Base-by-base conservation (phyloP, 345 rosid genomes). In the Brassica carinata region DNA sequence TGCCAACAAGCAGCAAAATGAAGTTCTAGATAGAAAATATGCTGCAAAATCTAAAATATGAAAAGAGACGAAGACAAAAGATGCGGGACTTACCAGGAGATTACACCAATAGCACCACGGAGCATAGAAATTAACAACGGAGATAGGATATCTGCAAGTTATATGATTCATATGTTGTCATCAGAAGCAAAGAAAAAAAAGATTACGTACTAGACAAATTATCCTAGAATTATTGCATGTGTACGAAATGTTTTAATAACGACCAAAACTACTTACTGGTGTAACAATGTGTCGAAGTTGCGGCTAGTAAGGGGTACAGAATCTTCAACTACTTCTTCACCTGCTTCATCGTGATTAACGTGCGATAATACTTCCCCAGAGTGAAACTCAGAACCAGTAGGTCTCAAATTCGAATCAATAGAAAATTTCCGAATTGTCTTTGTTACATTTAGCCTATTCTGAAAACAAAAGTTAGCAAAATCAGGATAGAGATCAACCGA, bases 21-120 rank as follows among this genome's bases (percentile, higher is more conserved):
- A 17, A 31, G 58, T 72, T 45, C 59, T 81, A n/a, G 48, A 43
- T 67, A 18, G 34, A 33, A 72, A 71, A 8, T 67, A 66, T 67
- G 64, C 45, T 33, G 65, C 68, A 36, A 77, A 55, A 64, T 72
- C 34, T 18, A 64, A 62, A 62, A 72, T 33, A 30, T 30, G 58
- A 19, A 19, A 27, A 23, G 51, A 63, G 64, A 81, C 9, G 7
- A 33, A 57, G 67, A 75, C 58, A 36, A 31, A 31, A 77, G 75
- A 84, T 23, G 45, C 43, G 34, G 75, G 55, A 82, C 72, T 82
- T 90, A 94, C 98, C 97, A 96, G 87, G 85, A 94, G 98, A 74
- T 85, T 91, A 83, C 99, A 87, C 97, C 97, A 96, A 83, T 84
- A 85, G 88, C 99, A 96, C 99, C 99, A 96, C 9, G 97, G 98